phyloP scores from a whole-genome alignment of 495 filamentous ascomycete genomes.

The Echria macrotheca region DNA sequence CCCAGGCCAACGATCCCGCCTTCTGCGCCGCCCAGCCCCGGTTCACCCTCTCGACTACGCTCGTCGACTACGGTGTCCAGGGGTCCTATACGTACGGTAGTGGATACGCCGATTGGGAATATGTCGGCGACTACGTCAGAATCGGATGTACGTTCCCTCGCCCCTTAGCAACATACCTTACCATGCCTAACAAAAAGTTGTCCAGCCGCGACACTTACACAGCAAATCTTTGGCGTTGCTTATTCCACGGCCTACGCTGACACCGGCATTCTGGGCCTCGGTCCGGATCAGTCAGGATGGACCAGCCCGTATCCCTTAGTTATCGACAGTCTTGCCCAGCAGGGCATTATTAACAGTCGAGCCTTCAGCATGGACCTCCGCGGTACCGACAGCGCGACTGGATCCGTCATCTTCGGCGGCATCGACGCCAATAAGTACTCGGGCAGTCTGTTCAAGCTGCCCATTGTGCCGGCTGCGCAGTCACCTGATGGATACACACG shows the following conservation, averaged over 20 bases:
- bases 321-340: constrained; percentile 54
- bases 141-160: constrained; percentile 12
- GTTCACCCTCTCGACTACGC: constrained; percentile 23
- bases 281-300: constrained; percentile 44
- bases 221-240: constrained; percentile 41
- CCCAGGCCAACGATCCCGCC: constrained; percentile 12
- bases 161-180: not conserved
- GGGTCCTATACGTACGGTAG: constrained; percentile 25
- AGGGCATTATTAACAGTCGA: constrained; percentile 59
- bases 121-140: constrained; percentile 28
- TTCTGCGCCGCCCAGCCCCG: constrained; percentile 26
- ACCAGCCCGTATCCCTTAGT: constrained; percentile 55
- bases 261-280: constrained; percentile 72
- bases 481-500: constrained; percentile 17
- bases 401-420: constrained; percentile 70
- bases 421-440: constrained; percentile 80
- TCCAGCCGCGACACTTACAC: constrained; percentile 27
- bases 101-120: constrained; percentile 18
- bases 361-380: constrained; percentile 64
- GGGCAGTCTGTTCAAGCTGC: constrained; percentile 53
- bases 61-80: constrained; percentile 17
- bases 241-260: constrained; percentile 24
- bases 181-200: no score
- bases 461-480: constrained; percentile 25
- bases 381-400: constrained; percentile 35